Base-by-base conservation (phyloP, 1,284 basidiomycete genomes). In the Xerocomus amazonicus region DNA sequence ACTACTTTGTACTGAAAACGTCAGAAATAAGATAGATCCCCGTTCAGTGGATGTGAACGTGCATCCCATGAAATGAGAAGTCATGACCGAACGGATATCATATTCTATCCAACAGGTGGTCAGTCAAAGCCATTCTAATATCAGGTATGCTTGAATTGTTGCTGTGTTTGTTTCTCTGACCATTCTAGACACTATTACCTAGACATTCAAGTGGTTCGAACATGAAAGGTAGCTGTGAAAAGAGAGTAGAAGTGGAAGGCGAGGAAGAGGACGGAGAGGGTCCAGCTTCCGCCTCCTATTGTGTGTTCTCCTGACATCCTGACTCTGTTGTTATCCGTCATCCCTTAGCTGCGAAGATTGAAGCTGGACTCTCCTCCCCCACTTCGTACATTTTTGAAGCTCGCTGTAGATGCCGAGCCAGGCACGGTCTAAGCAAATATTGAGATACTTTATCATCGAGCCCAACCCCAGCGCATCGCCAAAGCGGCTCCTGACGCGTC, bases 61-160 rank as follows among this genome's bases (percentile, higher is more conserved):
- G 0, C 96, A 98, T 66, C 97, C 97, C 0, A 99, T 97, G 1
- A 99, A 99, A 69, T 87, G 90, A 35, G 94, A 98, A 67, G 93
- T 97, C 0, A 92, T 95, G 58, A 99, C 89, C 4, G 86, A 93
- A 57, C 74, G 73, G 7, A 83, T 99, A 42, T 83, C 89, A n/a
- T 81, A 87, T 55, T 77, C 75, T 0, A 73, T 97, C 1, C 84
- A 90, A 54, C 70, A 77, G 19, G 72, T 95, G n/a, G 76, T 84
- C 0, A 77, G 77, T 59, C 70, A 91, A 71, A 81, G 80, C 62
- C 77, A 77, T 50, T 84, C 89, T 0, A 73, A 54, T 91, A 93
- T 53, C 93, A 96, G 76, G 90, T 88, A 50, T 6, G 45, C 13
- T 26, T 13, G 6, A 27, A 7, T 4, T 23, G 35, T 5, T 27